Conservation (phyloP, 1,284 basidiomycete genomes). For the Psilocybe mexicana region DNA sequence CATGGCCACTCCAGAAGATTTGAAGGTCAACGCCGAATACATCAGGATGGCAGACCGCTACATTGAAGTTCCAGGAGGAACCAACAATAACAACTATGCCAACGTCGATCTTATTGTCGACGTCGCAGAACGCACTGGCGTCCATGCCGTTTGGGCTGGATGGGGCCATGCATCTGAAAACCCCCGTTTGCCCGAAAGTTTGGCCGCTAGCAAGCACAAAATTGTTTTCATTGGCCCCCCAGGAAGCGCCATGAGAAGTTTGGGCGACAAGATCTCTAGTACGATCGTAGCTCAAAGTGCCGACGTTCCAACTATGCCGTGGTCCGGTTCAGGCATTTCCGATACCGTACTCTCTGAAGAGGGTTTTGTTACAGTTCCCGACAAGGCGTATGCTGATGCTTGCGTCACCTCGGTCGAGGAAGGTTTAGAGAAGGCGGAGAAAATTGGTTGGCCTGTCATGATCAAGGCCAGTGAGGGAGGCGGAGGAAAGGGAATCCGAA, state of each 20-base stretch:
- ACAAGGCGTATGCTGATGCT: conserved; percentile 87
- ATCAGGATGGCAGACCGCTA: conserved; percentile 99
- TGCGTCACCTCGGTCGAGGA: conserved; percentile 92
- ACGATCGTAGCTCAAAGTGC: conserved; percentile 99
- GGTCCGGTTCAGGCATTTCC: conserved; percentile 95
- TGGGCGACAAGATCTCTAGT: conserved; percentile 99
- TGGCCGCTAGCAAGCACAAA: conserved; percentile 90
- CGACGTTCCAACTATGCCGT: conserved; percentile 97
- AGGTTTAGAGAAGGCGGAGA: conserved; percentile 81
- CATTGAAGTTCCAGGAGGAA: conserved; percentile 97
- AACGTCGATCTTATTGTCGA: conserved; percentile 99
- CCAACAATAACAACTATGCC: conserved; percentile 99
- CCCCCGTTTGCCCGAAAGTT: conserved; percentile 94
- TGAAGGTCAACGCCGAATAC: conserved; percentile 99
- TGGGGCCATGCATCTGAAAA: conserved; percentile 99
- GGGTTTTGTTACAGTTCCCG: conserved; percentile 94
- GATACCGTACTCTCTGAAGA: conserved; percentile 86
- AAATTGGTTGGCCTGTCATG: conserved; percentile 98
- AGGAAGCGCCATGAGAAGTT: conserved; percentile 97
- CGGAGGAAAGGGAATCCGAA: conserved; percentile 98
- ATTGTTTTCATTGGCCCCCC: conserved; percentile 99
- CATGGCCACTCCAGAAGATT: conserved; percentile 99
- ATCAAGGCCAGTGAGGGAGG: conserved; percentile 99
- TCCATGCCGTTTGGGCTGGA: conserved; percentile 99
- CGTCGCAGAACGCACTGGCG: conserved; percentile 94